Evolutionary conservation across 805 yeast species (phyloP).

Genomic region (Spencermartinsiella europaea): DNA sequence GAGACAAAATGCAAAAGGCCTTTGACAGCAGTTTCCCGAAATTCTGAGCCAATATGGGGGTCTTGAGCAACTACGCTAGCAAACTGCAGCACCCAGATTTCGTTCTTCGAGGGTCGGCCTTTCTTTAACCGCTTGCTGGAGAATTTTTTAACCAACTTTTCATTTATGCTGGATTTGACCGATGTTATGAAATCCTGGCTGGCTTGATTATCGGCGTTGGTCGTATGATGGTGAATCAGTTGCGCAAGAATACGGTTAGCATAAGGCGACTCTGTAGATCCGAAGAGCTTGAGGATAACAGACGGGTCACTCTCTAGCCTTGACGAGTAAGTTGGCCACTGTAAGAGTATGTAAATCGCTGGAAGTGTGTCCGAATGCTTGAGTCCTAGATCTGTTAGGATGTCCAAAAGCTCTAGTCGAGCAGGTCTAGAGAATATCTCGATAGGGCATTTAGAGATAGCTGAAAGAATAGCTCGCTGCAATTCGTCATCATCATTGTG

Average conservation of each 20-base stretch:
- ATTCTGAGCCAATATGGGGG: background rate
- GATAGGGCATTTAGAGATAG: background rate
- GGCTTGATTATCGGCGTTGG: background rate
- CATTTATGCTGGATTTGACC: background rate
- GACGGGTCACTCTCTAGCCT: slow-evolving; percentile 5
- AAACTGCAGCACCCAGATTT: background rate
- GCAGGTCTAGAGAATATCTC: background rate
- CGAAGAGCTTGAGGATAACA: background rate
- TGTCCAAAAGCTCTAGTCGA: background rate
- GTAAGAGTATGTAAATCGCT: background rate
- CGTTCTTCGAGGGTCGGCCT: background rate
- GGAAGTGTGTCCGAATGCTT: background rate
- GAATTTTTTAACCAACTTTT: background rate
- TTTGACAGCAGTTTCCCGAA: background rate
- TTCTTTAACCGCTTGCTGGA: background rate
- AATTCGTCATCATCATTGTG: background rate
- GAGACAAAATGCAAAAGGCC: background rate
- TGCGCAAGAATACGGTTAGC: background rate
- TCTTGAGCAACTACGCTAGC: background rate
- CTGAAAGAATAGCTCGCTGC: background rate
- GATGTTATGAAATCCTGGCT: background rate
- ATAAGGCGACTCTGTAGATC: background rate
- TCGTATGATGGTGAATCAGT: background rate
- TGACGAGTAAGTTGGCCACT: slow-evolving; percentile 8
- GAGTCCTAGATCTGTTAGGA: background rate